Conservation (phyloP, 805 yeast species). For the Pichia kluyveri region DNA sequence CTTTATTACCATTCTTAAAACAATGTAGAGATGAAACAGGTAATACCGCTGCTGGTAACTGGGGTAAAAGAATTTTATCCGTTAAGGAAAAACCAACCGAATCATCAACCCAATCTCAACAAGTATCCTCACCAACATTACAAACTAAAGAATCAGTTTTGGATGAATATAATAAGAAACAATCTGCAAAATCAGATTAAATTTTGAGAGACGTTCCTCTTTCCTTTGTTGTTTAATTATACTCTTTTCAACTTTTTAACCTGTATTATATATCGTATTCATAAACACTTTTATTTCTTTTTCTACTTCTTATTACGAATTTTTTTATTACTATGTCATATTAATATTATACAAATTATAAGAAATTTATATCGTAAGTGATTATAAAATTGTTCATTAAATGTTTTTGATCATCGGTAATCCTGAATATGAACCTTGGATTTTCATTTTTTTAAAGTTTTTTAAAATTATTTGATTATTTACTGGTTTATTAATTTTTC, state of each 20-base stretch:
- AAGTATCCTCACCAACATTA: neutral
- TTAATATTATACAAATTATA: neutral
- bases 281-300: too few species aligned
- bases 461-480: neutral
- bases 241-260: too few species aligned
- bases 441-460: neutral
- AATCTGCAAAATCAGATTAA: too few species aligned
- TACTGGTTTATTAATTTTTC: neutral
- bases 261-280: too few species aligned
- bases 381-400: neutral
- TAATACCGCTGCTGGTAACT: constrained; percentile 82
- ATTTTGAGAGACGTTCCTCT: too few species aligned
- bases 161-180: neutral
- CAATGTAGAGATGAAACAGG: constrained; percentile 97
- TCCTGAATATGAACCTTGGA: neutral
- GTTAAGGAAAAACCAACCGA: constrained; percentile 10
- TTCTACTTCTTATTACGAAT: too few species aligned
- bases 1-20: constrained; percentile 81
- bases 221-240: too few species aligned
- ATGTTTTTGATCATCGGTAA: neutral
- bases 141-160: neutral
- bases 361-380: too few species aligned
- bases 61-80: constrained; percentile 68
- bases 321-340: neutral
- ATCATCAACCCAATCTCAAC: neutral